Evolutionary conservation across 2,329 filamentous ascomycete genomes (phyloP).

Genomic region (Tolypocladium amazonense): DNA sequence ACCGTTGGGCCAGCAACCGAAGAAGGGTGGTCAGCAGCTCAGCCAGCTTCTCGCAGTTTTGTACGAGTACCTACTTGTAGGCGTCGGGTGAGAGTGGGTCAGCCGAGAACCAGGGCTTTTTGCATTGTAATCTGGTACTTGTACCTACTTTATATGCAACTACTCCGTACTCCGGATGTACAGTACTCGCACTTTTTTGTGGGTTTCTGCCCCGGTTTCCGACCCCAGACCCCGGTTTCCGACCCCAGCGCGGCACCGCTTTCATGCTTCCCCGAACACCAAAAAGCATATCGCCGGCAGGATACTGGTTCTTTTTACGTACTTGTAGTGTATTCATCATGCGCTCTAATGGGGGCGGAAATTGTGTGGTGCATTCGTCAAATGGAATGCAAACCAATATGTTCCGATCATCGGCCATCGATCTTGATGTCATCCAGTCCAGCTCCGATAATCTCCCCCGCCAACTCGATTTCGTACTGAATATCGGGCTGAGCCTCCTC

Average conservation of each 20-base stretch:
- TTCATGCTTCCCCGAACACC: background rate
- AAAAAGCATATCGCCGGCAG: background rate
- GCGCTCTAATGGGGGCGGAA: background rate
- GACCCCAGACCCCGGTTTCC: background rate
- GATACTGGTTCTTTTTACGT: background rate
- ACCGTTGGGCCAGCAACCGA: background rate
- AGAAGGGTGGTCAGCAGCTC: background rate
- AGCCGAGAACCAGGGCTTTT: no score
- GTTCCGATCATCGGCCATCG: background rate
- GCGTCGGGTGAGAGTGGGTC: no score
- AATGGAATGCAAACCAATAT: background rate
- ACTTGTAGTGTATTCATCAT: no score
- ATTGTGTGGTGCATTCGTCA: background rate
- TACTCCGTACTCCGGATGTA: no score
- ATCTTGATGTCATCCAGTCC: constrained; percentile 13
- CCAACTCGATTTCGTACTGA: constrained; percentile 33
- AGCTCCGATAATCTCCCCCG: constrained; percentile 16
- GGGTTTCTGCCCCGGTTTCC: no score
- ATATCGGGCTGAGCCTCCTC: constrained; percentile 35
- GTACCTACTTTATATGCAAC: no score
- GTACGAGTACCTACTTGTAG: no score
- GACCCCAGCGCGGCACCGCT: background rate
- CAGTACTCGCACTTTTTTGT: no score
- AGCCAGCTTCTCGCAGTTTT: no score
- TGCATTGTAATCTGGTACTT: background rate